phyloP scores from a whole-genome alignment of 169 alveolate species.

The Plasmodium malariae region DNA sequence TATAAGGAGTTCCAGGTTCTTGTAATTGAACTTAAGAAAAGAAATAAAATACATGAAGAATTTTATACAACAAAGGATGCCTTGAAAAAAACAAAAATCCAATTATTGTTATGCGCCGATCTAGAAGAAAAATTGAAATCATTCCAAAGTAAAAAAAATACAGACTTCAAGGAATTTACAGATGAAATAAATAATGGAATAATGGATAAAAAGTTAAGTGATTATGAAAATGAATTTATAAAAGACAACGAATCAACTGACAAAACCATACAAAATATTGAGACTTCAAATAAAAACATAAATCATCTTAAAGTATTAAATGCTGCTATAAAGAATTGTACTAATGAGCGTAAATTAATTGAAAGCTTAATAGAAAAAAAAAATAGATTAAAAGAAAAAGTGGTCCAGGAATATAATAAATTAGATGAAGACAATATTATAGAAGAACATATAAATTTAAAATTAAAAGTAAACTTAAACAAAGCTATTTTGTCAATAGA shows the following conservation, averaged over 20 bases:
- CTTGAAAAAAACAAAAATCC: background rate
- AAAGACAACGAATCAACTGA: conserved; percentile 1
- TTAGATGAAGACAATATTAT: conserved; percentile 10
- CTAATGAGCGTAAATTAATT: background rate
- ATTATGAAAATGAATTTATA: background rate
- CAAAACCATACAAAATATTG: conserved; percentile 16
- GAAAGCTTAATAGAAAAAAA: conserved; percentile 8
- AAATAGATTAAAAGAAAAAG: background rate
- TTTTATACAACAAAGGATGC: conserved; percentile 10
- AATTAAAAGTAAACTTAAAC: conserved; percentile 14
- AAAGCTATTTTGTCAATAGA: background rate
- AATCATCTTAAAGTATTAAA: conserved; percentile 12
- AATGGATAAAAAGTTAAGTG: background rate
- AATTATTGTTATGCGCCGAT: background rate
- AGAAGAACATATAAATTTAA: conserved; percentile 1
- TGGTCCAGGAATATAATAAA: background rate
- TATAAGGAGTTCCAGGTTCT: background rate
- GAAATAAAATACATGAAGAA: conserved; percentile 10
- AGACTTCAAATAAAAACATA: conserved; percentile 10
- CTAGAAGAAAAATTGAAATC: conserved; percentile 4
- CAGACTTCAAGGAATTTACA: background rate
- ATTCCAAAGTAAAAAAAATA: background rate
- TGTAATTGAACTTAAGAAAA: background rate
- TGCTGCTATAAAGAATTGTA: conserved; percentile 19
- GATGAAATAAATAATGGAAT: conserved; percentile 6